Evolutionary conservation across 495 filamentous ascomycete genomes (phyloP), one percentile per base, ranked within the genome.

Genomic region (Cenococcum geophilum): DNA sequence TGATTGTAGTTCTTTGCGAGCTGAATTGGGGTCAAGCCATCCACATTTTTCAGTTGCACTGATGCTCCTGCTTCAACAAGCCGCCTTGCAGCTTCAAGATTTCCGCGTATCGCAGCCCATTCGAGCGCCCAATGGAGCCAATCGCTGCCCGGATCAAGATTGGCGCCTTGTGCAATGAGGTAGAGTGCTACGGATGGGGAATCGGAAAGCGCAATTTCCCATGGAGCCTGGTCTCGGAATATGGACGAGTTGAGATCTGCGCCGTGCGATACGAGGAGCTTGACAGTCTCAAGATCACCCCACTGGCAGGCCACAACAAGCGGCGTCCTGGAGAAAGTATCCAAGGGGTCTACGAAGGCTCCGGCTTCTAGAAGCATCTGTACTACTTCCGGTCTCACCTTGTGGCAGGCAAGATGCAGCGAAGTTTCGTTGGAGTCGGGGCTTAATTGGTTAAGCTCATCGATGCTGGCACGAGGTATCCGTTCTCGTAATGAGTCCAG

Each of bases 121-220:
- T 45, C 35, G 1, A 63, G 45, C 1, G 55, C 55, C 12, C 21
- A 47, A n/a, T 20, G 11, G 5, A 59, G n/a, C 14, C 25, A 8
- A 35, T 22, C 18, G n/a, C 45, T 63, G 16, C n/a, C 54, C 22
- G 18, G 25, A 5, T 58, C 43, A 14, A 63, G 58, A 34, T 58
- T 21, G 16, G 55, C 52, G 16, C 52, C 47, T 45, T 58, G 61
- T 6, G 61, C 55, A 21, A 58, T 55, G 1, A 63, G 55, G 32
- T 23, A 58, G 20, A 58, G 22, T 2, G 61, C 48, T 12, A 34
- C 58, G 1, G 23, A 20, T 9, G 25, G 25, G 22, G 25, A 45
- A 43, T n/a, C 22, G 4, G 43, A 20, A n/a, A 63, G 49, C n/a
- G 61, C 61, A 42, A 63, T 45, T 21, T 63, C 61, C 61, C 61